A percentile compares a stretch with the other conserved stretches of the same genome.
Evolutionary conservation across 495 filamentous ascomycete genomes (phyloP).

Genomic region (Parmelia sp.): DNA sequence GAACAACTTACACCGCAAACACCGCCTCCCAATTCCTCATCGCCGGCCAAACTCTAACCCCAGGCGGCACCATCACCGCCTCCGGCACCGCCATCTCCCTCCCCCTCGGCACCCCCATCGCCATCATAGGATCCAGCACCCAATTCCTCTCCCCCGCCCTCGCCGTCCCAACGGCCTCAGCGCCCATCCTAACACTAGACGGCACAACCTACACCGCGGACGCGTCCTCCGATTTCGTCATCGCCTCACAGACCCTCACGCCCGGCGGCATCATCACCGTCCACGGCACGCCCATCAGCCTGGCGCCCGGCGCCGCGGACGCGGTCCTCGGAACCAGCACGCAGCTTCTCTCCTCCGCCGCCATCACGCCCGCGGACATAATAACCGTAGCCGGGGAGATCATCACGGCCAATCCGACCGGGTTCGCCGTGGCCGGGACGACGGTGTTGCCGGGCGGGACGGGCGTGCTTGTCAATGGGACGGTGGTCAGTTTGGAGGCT

Average conservation of each 20-base stretch:
- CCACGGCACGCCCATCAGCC: slow-evolving; percentile 14
- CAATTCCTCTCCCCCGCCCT: slow-evolving; percentile 2
- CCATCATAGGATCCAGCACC: slow-evolving; percentile 12
- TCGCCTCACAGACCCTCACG: slow-evolving; percentile 16
- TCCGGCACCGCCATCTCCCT: slow-evolving; percentile 14
- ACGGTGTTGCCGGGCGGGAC: slow-evolving; percentile 13
- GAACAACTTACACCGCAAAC: slow-evolving; percentile 15
- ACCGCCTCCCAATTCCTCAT: slow-evolving; percentile 6
- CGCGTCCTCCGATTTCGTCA: slow-evolving; percentile 12
- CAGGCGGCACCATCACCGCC: slow-evolving; percentile 7
- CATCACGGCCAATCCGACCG: slow-evolving; percentile 15
- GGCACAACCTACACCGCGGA: slow-evolving; percentile 16
- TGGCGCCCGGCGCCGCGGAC: slow-evolving; percentile 4
- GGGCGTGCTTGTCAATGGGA: slow-evolving; percentile 10
- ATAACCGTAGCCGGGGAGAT: slow-evolving; percentile 11
- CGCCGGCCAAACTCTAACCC: slow-evolving; percentile 4
- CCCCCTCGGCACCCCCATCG: background rate
- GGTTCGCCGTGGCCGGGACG: slow-evolving; percentile 10
- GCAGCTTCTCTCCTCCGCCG: background rate
- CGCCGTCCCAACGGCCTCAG: background rate
- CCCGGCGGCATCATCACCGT: slow-evolving; percentile 7
- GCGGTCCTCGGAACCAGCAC: slow-evolving; percentile 13
- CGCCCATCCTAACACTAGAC: slow-evolving; percentile 2
- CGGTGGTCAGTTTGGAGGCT: slow-evolving; percentile 9
- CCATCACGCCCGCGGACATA: background rate